These are phyloP conservation scores for Paraphoma sp. DNA, from an alignment of 2,329 filamentous ascomycete species.

Conservation along the genomic window DNA sequence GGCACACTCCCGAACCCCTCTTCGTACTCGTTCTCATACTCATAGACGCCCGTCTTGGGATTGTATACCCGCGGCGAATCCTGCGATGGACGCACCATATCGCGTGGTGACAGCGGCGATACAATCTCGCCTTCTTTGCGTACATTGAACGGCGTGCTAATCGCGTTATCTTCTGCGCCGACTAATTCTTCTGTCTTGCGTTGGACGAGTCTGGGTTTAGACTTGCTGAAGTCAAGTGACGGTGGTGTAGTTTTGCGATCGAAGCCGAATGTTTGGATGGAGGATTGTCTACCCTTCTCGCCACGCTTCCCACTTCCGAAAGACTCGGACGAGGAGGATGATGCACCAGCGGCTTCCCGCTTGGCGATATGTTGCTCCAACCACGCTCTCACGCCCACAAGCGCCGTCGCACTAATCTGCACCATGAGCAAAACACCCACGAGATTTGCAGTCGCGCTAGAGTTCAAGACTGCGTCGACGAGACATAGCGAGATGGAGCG, in stretches of 20 bases:
- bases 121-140: slow-evolving; percentile 24
- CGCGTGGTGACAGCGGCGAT: background rate
- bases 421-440: slow-evolving; percentile 25
- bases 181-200: slow-evolving; percentile 8
- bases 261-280: slow-evolving; percentile 27
- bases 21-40: background rate
- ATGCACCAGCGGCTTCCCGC: slow-evolving; percentile 4
- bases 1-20: background rate
- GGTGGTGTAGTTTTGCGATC: background rate
- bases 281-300: slow-evolving; percentile 11
- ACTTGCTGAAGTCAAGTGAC: slow-evolving; percentile 1
- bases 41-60: background rate
- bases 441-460: slow-evolving; percentile 17
- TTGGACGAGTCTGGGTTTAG: slow-evolving; percentile 7
- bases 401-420: slow-evolving; percentile 26
- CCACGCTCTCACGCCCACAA: slow-evolving; percentile 30
- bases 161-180: slow-evolving; percentile 26
- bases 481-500: slow-evolving; percentile 34
- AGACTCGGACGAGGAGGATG: too few relatives aligned
- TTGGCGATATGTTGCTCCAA: slow-evolving; percentile 37
- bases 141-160: slow-evolving; percentile 30
- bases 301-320: background rate
- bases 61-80: background rate
- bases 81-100: background rate
- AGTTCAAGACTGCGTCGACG: slow-evolving; percentile 33